Percentiles rank a stretch among this genome's conserved stretches.
Conservation (phyloP, 306 rosid species). For the Dicorynia guianensis region DNA sequence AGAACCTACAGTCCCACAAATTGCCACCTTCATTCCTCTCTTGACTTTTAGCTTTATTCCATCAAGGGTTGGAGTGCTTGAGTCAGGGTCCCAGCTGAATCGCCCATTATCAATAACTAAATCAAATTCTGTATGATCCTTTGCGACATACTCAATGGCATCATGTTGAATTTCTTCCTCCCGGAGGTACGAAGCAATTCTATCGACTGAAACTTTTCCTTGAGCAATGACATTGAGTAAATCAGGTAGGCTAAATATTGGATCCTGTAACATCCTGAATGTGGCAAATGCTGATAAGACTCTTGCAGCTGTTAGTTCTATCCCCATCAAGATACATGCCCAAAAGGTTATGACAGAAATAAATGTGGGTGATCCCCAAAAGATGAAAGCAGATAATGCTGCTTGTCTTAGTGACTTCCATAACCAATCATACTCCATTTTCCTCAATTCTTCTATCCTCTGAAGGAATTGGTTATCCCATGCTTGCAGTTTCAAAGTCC, state of each 20-base stretch:
- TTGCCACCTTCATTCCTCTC: constrained; percentile 95
- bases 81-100: constrained; percentile 83
- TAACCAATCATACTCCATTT: constrained; percentile 70
- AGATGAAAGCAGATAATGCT: constrained; percentile 68
- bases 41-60: constrained; percentile 71
- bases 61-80: constrained; percentile 66
- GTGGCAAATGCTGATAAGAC: constrained; percentile 93
- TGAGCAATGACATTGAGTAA: constrained; percentile 85
- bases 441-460: constrained; percentile 66
- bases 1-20: constrained; percentile 94
- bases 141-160: constrained; percentile 65
- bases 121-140: constrained; percentile 63
- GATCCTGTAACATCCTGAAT: constrained; percentile 89
- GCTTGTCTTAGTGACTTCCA: constrained; percentile 67
- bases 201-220: constrained; percentile 87
- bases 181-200: constrained; percentile 74
- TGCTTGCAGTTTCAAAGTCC: constrained; percentile 90
- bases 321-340: constrained; percentile 77
- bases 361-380: constrained; percentile 93
- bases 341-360: constrained; percentile 84
- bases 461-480: constrained; percentile 84
- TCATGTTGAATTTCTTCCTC: constrained; percentile 84
- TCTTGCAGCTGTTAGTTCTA: constrained; percentile 88
- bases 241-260: constrained; percentile 87
- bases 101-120: constrained; percentile 73